phyloP scores from a whole-genome alignment of 257 asterid species.

The Forsythia viridissima region DNA sequence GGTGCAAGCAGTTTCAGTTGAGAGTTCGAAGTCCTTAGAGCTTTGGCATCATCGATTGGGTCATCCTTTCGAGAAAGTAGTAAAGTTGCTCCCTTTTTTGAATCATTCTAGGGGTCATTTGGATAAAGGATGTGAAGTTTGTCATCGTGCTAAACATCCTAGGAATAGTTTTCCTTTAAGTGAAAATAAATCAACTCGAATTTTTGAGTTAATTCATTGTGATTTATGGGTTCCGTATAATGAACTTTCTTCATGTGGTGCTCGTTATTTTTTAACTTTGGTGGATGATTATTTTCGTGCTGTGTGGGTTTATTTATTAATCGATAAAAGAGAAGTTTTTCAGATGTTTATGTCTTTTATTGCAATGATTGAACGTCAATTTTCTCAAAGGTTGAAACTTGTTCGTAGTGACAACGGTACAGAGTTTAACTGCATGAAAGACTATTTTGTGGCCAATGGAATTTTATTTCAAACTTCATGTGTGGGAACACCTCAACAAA shows the following conservation, averaged over 20 bases:
- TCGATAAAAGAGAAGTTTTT: not conserved
- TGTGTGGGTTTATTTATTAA: not conserved
- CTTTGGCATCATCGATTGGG: not conserved
- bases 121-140: not conserved
- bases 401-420: not conserved
- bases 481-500: not conserved
- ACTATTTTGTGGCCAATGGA: not conserved
- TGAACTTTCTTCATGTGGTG: not conserved
- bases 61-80: no score
- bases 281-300: slow-evolving; percentile 6
- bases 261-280: not conserved
- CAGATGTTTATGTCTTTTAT: not conserved
- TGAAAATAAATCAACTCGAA: not conserved
- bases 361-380: not conserved
- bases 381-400: not conserved
- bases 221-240: slow-evolving; percentile 7
- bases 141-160: not conserved
- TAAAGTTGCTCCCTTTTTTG: no score
- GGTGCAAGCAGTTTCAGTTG: not conserved
- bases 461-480: not conserved
- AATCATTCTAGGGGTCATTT: no score
- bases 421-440: not conserved
- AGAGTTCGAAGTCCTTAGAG: not conserved
- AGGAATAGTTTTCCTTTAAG: not conserved
- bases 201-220: not conserved